Percentiles rank a stretch among this genome's conserved stretches.
Evolutionary conservation across 768 basidiomycete species (phyloP).

Genomic region (Xerocomus brunneocitrinus): DNA sequence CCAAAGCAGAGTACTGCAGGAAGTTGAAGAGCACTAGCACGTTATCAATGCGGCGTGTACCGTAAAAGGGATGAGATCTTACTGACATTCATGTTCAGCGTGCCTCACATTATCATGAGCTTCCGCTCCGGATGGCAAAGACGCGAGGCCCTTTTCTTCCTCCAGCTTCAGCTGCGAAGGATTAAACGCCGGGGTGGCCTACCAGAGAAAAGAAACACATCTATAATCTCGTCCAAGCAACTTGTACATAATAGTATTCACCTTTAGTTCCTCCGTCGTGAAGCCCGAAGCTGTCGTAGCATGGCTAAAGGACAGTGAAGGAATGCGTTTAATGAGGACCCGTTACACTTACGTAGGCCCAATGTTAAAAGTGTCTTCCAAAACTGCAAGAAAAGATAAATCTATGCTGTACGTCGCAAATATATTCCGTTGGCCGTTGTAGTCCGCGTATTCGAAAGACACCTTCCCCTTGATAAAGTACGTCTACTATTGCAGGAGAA

Average conservation of each 20-base stretch:
- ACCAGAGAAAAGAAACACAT: background rate
- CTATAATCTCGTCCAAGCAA: background rate
- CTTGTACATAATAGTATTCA: background rate
- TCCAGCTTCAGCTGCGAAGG: background rate
- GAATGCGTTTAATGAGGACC: background rate
- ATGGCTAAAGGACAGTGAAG: background rate
- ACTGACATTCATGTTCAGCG: too few relatives aligned
- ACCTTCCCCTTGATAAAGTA: background rate
- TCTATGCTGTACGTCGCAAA: background rate
- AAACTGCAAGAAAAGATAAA: background rate
- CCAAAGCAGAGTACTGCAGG: too few relatives aligned
- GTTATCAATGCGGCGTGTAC: too few relatives aligned
- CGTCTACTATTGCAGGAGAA: too few relatives aligned
- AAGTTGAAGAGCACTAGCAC: too few relatives aligned
- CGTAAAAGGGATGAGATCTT: too few relatives aligned
- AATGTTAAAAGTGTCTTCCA: background rate
- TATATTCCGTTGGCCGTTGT: background rate
- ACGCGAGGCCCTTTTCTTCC: background rate
- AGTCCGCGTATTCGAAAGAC: too few relatives aligned
- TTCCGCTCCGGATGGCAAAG: background rate
- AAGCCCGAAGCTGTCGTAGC: background rate
- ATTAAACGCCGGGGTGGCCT: background rate
- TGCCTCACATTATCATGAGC: too few relatives aligned
- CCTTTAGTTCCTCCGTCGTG: background rate
- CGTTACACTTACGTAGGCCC: background rate